Conservation (phyloP, 2,329 filamentous ascomycete genomes). For the Penicillium sp. region DNA sequence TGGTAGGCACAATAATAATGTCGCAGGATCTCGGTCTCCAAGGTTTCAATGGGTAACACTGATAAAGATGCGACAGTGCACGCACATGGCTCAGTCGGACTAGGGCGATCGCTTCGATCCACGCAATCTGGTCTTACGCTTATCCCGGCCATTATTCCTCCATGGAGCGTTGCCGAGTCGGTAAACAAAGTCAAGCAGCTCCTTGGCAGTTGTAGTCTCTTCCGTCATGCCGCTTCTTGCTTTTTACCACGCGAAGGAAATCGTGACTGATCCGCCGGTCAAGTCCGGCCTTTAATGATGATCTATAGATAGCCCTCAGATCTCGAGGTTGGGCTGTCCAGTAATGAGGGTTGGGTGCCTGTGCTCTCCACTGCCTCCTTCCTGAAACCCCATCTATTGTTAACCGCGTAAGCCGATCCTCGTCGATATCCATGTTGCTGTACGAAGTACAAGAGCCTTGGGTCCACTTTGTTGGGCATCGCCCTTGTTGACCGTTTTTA, state of each 20-base stretch:
- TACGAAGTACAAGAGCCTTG: constrained; percentile 16
- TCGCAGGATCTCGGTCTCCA: constrained; percentile 8
- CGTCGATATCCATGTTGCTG: neutral
- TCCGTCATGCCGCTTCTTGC: neutral
- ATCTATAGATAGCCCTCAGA: neutral
- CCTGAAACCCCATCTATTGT: neutral
- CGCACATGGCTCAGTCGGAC: neutral
- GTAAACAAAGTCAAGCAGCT: constrained; percentile 4
- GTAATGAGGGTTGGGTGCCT: constrained; percentile 25
- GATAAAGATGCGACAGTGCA: neutral
- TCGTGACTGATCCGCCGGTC: constrained; percentile 5
- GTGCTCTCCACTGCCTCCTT: constrained; percentile 12
- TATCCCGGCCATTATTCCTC: neutral
- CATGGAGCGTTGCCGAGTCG: constrained; percentile 1
- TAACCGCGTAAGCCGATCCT: constrained; percentile 13
- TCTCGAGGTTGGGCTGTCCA: neutral
- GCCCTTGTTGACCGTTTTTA: constrained; percentile 19
- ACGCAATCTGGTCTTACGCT: constrained; percentile 7
- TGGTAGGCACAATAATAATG: neutral
- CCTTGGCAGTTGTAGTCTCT: constrained; percentile 6
- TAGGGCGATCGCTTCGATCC: constrained; percentile 14
- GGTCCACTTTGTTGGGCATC: constrained; percentile 22
- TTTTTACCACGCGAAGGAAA: constrained; percentile 3
- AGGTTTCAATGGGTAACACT: neutral
- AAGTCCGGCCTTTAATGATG: constrained; percentile 4